Percentiles rank a stretch among this genome's conserved stretches.
Conservation (phyloP, 768 basidiomycete genomes). For the Pisolithus microcarpus region DNA sequence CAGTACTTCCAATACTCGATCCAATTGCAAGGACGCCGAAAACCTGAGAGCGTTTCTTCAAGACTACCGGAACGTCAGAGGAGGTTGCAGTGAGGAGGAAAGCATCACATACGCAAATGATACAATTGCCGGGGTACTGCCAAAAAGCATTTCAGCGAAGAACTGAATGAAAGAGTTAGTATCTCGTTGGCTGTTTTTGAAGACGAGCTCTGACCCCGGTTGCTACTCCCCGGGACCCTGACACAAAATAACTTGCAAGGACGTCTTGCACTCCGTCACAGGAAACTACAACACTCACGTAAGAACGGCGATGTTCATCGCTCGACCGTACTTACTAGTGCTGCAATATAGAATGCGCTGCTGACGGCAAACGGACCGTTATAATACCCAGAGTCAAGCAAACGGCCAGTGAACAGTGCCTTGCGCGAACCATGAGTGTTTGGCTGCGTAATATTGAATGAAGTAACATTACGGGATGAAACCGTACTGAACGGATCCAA, state of each 20-base stretch:
- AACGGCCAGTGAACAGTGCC: constrained; percentile 7
- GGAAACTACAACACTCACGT: constrained; percentile 8
- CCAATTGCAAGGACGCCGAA: constrained; percentile 54
- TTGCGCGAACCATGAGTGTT: background rate
- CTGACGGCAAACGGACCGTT: constrained; percentile 4
- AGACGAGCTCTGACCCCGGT: constrained; percentile 14
- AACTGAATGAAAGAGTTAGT: constrained; percentile 6
- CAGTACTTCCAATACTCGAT: constrained; percentile 54
- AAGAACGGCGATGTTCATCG: constrained; percentile 5
- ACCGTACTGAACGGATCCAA: constrained; percentile 18
- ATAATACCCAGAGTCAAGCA: constrained; percentile 8
- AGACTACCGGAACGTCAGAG: background rate
- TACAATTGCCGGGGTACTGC: constrained; percentile 15
- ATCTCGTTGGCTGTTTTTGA: background rate
- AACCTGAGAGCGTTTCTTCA: constrained; percentile 20
- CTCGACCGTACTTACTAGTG: constrained; percentile 26
- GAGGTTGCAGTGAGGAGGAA: background rate
- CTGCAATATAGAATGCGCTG: background rate
- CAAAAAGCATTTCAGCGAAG: constrained; percentile 17
- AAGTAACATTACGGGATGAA: constrained; percentile 1
- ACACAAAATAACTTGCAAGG: constrained; percentile 22
- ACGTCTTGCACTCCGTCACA: constrained; percentile 20
- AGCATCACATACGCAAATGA: constrained; percentile 20
- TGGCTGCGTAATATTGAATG: constrained; percentile 27
- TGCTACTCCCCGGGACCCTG: constrained; percentile 22